Evolutionary conservation across 768 basidiomycete genomes (phyloP).

Genomic region (Tulasnella sp.): DNA sequence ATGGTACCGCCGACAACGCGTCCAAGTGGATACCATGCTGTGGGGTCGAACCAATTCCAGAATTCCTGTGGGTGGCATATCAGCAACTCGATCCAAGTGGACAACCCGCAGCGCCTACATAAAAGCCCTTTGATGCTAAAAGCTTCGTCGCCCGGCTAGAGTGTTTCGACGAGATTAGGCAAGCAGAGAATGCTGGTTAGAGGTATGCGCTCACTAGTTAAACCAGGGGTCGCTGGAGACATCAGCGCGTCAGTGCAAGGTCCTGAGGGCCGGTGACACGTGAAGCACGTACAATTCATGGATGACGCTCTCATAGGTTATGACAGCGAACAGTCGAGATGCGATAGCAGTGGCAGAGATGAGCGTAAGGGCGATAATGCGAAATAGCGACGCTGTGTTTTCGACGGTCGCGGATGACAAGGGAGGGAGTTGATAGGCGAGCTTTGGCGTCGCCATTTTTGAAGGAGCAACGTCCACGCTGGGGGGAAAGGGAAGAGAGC

Average conservation of each 20-base stretch:
- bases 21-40: slow-evolving; percentile 98
- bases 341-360: slow-evolving; percentile 95
- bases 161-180: background rate
- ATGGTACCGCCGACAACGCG: slow-evolving; percentile 98
- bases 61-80: slow-evolving; percentile 68
- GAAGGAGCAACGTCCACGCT: slow-evolving; percentile 1
- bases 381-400: slow-evolving; percentile 88
- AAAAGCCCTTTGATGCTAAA: slow-evolving; percentile 90
- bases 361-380: slow-evolving; percentile 84
- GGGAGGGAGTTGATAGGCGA: slow-evolving; percentile 30
- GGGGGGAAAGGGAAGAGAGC: slow-evolving; percentile 16
- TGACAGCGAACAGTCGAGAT: slow-evolving; percentile 93
- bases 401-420: slow-evolving; percentile 65
- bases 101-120: slow-evolving; percentile 58
- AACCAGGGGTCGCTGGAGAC: slow-evolving; percentile 91
- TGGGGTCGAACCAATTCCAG: slow-evolving; percentile 99
- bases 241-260: slow-evolving; percentile 12
- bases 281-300: slow-evolving; percentile 87
- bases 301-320: slow-evolving; percentile 99
- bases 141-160: slow-evolving; percentile 89
- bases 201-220: slow-evolving; percentile 76
- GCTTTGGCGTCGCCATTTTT: slow-evolving; percentile 31
- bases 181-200: background rate
- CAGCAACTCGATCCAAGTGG: background rate
- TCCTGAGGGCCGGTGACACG: slow-evolving; percentile 27